Conservation (phyloP, 2,329 filamentous ascomycete species). For the Calycina marina region DNA sequence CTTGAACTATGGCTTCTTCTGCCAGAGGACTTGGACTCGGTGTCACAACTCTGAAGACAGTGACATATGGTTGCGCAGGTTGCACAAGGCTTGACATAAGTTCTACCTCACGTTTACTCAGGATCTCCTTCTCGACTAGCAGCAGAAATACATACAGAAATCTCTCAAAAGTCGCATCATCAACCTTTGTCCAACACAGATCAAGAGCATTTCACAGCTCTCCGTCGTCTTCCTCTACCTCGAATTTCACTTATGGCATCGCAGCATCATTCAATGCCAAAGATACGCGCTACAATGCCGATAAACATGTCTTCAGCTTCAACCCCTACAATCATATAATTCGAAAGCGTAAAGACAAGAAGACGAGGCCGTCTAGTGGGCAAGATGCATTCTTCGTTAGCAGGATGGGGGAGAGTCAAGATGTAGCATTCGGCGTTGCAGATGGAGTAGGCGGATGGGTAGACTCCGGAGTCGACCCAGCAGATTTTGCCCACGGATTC, state of each 20-base stretch:
- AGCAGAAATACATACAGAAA: too few relatives aligned
- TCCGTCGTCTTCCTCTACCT: slow-evolving; percentile 5
- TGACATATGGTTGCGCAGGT: too few relatives aligned
- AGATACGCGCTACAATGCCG: slow-evolving; percentile 49
- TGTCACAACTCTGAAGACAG: too few relatives aligned
- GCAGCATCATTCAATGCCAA: slow-evolving; percentile 67
- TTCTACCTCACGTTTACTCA: too few relatives aligned
- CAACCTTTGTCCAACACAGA: too few relatives aligned
- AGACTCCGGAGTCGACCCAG: slow-evolving; percentile 82
- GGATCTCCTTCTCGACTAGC: too few relatives aligned
- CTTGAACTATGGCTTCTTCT: slow-evolving; percentile 11
- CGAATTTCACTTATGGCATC: slow-evolving; percentile 48
- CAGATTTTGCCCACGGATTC: slow-evolving; percentile 85
- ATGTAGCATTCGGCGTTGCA: slow-evolving; percentile 75
- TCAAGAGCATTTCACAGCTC: slow-evolving; percentile 14
- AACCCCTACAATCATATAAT: slow-evolving; percentile 45
- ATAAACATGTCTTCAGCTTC: slow-evolving; percentile 59
- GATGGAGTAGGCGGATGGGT: slow-evolving; percentile 95
- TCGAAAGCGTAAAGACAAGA: slow-evolving; percentile 38
- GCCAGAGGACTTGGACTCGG: slow-evolving; percentile 10
- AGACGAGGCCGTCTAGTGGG: slow-evolving; percentile 59
- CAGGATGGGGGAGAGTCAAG: slow-evolving; percentile 54
- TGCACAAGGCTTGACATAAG: too few relatives aligned
- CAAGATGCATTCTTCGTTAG: slow-evolving; percentile 95
- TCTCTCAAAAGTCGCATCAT: too few relatives aligned